These are phyloP conservation scores for Capsella rubella DNA, from an alignment of 441 rosid genomes.

Conservation along the genomic window DNA sequence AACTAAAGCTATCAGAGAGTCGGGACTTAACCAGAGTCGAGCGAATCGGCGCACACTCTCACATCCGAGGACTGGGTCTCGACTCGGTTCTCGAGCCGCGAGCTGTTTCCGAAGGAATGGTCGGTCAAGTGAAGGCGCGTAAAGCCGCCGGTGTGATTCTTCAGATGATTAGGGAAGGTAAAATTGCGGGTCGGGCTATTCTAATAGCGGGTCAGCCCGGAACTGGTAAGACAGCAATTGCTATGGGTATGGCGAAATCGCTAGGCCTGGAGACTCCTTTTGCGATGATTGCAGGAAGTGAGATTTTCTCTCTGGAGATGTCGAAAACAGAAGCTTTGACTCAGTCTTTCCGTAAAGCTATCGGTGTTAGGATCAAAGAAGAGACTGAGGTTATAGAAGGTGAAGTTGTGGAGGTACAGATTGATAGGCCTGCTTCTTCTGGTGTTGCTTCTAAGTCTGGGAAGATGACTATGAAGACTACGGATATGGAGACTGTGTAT, in stretches of 20 bases:
- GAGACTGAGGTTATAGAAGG: constrained; percentile 91
- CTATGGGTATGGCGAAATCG: constrained; percentile 98
- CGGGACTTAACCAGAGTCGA: constrained; percentile 90
- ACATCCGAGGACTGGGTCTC: constrained; percentile 87
- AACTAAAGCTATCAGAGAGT: constrained; percentile 73
- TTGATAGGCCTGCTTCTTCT: constrained; percentile 81
- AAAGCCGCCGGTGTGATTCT: constrained; percentile 94
- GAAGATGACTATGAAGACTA: constrained; percentile 87
- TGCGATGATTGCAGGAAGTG: constrained; percentile 87
- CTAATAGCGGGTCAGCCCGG: constrained; percentile 95
- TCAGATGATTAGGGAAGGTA: constrained; percentile 88
- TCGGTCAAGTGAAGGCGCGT: constrained; percentile 80
- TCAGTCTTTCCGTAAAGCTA: constrained; percentile 81
- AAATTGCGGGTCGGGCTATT: constrained; percentile 91
- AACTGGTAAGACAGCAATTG: constrained; percentile 92
- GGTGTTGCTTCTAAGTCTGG: constrained; percentile 90
- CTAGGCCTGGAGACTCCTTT: constrained; percentile 96
- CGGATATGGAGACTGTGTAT: constrained; percentile 93
- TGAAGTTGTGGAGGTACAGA: constrained; percentile 88
- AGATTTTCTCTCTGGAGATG: constrained; percentile 91
- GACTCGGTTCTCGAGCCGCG: constrained; percentile 88
- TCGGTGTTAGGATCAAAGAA: constrained; percentile 90
- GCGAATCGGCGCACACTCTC: constrained; percentile 93
- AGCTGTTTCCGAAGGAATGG: constrained; percentile 77
- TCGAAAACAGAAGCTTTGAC: constrained; percentile 90